A percentile compares a stretch with the other conserved stretches of the same genome.
These are phyloP conservation scores for Gracilaria domingensis DNA, from an alignment of 23 red algal species.

Conservation along the genomic window DNA sequence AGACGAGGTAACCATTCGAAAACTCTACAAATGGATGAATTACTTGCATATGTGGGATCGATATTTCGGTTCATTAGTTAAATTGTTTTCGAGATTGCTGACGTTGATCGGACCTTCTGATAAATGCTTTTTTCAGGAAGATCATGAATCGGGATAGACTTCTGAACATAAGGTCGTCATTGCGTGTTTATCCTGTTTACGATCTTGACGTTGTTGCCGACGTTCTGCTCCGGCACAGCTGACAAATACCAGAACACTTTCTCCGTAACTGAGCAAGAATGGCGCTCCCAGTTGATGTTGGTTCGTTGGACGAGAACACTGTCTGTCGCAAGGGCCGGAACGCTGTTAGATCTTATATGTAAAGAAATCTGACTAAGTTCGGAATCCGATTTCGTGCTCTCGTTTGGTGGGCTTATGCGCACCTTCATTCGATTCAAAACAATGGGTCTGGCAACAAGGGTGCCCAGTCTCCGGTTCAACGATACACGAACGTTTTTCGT, in stretches of 20 bases:
- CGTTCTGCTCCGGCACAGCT: not conserved
- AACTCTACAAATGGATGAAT: no score
- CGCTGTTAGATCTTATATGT: not conserved
- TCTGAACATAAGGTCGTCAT: slow-evolving; percentile 1
- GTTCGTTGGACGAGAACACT: slow-evolving; percentile 13
- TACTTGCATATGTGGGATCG: not conserved
- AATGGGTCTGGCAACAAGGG: slow-evolving; percentile 30
- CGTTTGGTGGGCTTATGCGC: not conserved
- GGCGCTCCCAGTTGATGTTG: not conserved
- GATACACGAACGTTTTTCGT: slow-evolving; percentile 8
- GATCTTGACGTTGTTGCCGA: not conserved
- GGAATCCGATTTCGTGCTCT: slow-evolving; percentile 4
- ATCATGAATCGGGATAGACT: not conserved
- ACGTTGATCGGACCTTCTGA: not conserved
- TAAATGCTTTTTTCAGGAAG: not conserved
- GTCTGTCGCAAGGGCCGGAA: not conserved
- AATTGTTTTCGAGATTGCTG: not conserved
- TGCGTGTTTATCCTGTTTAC: not conserved
- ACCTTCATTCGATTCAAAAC: slow-evolving; percentile 14
- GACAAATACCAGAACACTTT: slow-evolving; percentile 10
- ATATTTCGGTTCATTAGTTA: not conserved
- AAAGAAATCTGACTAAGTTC: not conserved
- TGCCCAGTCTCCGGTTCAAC: not conserved
- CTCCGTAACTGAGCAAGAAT: not conserved
- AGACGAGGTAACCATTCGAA: no score